phyloP scores from a whole-genome alignment of 345 rosid species.

The Noccaea bulbosa region DNA sequence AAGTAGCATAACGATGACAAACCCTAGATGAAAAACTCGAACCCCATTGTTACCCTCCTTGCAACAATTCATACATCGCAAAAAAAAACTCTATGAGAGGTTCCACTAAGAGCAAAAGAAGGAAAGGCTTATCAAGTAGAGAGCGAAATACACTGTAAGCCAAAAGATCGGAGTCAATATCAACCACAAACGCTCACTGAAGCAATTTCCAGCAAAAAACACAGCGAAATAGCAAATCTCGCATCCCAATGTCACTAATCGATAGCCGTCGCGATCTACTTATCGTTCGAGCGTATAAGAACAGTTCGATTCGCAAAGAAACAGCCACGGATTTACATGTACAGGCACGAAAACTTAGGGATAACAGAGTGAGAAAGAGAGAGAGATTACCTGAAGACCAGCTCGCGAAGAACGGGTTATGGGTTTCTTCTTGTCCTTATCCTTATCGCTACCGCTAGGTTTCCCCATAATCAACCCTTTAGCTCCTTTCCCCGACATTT shows the following conservation, averaged over 20 bases:
- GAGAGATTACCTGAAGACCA: slow-evolving; percentile 64
- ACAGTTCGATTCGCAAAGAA: background rate
- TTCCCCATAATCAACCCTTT: slow-evolving; percentile 77
- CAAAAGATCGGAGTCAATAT: slow-evolving; percentile 20
- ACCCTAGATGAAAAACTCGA: background rate
- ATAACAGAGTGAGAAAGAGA: background rate
- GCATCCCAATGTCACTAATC: slow-evolving; percentile 8
- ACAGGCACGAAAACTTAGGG: background rate
- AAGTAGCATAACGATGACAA: background rate
- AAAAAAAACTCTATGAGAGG: no score
- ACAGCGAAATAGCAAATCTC: slow-evolving; percentile 14
- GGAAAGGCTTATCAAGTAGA: background rate
- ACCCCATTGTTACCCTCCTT: background rate
- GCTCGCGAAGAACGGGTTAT: slow-evolving; percentile 81
- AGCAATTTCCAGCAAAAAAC: slow-evolving; percentile 5
- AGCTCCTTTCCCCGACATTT: slow-evolving; percentile 87
- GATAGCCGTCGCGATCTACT: slow-evolving; percentile 17
- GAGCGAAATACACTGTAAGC: background rate
- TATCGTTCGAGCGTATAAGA: background rate
- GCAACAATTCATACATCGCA: no score
- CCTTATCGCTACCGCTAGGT: slow-evolving; percentile 62
- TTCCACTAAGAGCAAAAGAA: background rate
- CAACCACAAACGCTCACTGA: slow-evolving; percentile 3
- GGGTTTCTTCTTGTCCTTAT: slow-evolving; percentile 79
- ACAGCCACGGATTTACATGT: background rate